Evolutionary conservation across 805 yeast genomes (phyloP).

Genomic region (Cyberlindnera japonica): DNA sequence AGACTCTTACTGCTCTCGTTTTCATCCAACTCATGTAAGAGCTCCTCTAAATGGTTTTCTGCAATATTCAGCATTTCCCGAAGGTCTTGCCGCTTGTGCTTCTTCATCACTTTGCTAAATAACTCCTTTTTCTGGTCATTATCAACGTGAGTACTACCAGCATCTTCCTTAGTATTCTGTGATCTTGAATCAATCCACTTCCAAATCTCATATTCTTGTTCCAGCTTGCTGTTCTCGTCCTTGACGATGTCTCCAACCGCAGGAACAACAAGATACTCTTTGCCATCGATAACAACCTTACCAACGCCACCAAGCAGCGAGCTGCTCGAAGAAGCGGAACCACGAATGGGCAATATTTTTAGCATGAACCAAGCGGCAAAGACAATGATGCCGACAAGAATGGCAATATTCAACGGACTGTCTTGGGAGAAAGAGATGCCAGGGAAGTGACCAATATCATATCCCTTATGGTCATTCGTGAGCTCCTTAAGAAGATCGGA

Average conservation of each 20-base stretch:
- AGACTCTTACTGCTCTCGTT: neutral
- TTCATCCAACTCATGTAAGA: conserved; percentile 11
- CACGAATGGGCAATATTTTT: neutral
- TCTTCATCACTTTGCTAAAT: conserved; percentile 4
- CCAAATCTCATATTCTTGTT: conserved; percentile 28
- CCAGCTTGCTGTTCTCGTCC: conserved; percentile 2
- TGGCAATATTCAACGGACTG: neutral
- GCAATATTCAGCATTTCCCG: conserved; percentile 25
- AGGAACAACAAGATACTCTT: conserved; percentile 23
- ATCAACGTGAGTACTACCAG: neutral
- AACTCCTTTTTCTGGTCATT: conserved; percentile 1
- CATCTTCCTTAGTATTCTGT: neutral
- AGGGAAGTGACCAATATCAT: neutral
- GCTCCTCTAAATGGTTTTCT: conserved; percentile 16
- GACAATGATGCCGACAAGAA: neutral
- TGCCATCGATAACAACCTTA: conserved; percentile 24
- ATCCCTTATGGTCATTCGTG: neutral
- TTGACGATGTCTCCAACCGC: conserved; percentile 11
- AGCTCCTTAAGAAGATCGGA: neutral
- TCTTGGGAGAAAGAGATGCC: neutral
- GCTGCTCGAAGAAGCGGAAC: neutral
- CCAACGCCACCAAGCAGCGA: conserved; percentile 4
- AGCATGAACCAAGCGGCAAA: neutral
- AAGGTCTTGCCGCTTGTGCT: conserved; percentile 23
- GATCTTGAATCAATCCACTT: conserved; percentile 27